These are phyloP conservation scores for Hypomyces rosellus DNA, from an alignment of 2,329 filamentous ascomycete species.

Conservation along the genomic window DNA sequence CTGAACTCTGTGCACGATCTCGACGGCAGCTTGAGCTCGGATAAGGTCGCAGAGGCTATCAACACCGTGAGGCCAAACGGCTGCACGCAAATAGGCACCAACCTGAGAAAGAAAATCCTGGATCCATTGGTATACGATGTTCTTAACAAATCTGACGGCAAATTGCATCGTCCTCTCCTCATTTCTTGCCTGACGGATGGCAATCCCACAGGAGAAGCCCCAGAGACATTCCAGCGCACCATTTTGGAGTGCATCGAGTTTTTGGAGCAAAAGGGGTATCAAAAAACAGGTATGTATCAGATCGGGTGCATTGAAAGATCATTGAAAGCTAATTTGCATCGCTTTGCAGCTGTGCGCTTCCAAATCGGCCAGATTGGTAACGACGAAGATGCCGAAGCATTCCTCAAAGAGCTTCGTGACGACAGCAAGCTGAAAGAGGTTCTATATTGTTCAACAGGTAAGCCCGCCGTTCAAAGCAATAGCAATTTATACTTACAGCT, in stretches of 20 bases:
- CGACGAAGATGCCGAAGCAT: neutral
- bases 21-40: neutral
- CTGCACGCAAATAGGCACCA: conserved; percentile 2
- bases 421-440: neutral
- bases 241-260: neutral
- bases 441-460: conserved; percentile 7
- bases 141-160: neutral
- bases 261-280: neutral
- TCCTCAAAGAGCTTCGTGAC: neutral
- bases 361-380: conserved; percentile 9
- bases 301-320: neutral
- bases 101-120: conserved; percentile 6
- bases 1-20: neutral
- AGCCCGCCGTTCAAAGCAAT: neutral
- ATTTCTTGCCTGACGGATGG: conserved; percentile 9
- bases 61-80: neutral
- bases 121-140: conserved; percentile 4
- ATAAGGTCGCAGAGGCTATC: neutral
- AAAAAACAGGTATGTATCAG: neutral
- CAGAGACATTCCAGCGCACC: neutral
- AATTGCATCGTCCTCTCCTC: neutral
- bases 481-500: neutral
- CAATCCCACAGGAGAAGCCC: neutral
- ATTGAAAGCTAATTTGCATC: neutral
- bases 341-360: conserved; percentile 1